Evolutionary conservation across 257 asterid genomes (phyloP).

Genomic region (Rehmannia glutinosa): DNA sequence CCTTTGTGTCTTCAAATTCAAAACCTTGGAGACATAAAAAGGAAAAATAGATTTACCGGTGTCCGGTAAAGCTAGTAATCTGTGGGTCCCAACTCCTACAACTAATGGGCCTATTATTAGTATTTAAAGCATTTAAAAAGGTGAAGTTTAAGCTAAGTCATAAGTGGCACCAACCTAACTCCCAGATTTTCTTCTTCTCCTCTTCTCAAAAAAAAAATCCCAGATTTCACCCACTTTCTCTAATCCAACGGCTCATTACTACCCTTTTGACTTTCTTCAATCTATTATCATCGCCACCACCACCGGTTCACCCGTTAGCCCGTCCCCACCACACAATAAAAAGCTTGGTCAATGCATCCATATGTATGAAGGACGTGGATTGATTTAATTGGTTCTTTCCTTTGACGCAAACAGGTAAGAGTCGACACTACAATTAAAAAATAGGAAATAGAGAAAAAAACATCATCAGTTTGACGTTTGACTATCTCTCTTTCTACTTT

Average conservation of each 20-base stretch:
- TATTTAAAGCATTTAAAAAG: no score
- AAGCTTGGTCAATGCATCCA: conserved; percentile 37
- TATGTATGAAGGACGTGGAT: conserved; percentile 25
- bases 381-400: conserved; percentile 18
- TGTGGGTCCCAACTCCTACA: conserved; percentile 25
- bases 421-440: conserved; percentile 16
- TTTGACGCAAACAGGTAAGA: conserved; percentile 44
- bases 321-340: conserved; percentile 22
- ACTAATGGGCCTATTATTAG: no score
- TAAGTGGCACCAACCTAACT: conserved; percentile 40
- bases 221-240: neutral
- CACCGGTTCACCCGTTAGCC: conserved; percentile 30
- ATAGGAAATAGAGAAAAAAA: neutral
- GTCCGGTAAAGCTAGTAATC: conserved; percentile 21
- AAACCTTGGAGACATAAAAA: neutral
- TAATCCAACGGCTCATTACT: conserved; percentile 67
- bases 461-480: conserved; percentile 48
- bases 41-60: neutral
- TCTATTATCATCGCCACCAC: conserved; percentile 7
- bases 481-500: neutral
- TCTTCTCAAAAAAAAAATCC: no score
- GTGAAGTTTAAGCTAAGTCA: no score
- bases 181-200: no score
- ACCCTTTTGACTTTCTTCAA: conserved; percentile 57
- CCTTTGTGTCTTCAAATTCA: conserved; percentile 16